phyloP scores from a whole-genome alignment of 2,329 filamentous ascomycete species.

The Arthroderma sp. region DNA sequence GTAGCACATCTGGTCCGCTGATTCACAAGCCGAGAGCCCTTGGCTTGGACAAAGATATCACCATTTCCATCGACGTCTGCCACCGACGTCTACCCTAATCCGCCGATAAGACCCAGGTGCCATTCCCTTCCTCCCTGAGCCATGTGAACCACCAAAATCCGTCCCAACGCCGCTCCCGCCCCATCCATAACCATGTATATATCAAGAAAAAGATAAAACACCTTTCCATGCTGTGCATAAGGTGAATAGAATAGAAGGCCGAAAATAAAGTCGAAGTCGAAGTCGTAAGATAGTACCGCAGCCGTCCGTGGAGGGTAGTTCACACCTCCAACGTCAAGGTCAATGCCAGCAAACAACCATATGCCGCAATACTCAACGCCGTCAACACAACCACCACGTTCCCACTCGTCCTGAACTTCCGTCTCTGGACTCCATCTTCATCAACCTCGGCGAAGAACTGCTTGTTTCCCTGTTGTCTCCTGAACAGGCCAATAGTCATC shows the following conservation, averaged over 20 bases:
- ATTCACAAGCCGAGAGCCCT: not conserved
- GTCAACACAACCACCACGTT: slow-evolving; percentile 54
- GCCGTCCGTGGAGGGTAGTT: not conserved
- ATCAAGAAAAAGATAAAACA: not conserved
- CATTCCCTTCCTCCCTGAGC: not conserved
- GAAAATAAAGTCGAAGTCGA: not conserved
- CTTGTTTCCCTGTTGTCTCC: slow-evolving; percentile 79
- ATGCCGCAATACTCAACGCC: slow-evolving; percentile 50
- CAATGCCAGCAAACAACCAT: slow-evolving; percentile 47
- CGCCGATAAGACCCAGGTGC: not conserved
- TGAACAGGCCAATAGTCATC: slow-evolving; percentile 68
- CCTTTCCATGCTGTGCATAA: not conserved
- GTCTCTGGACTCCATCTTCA: slow-evolving; percentile 48
- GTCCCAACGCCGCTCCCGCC: not conserved
- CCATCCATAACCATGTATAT: not conserved
- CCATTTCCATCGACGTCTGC: not conserved
- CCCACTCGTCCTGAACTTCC: slow-evolving; percentile 53
- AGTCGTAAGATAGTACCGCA: not conserved
- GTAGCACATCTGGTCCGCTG: not conserved
- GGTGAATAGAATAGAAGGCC: not conserved
- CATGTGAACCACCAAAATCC: not conserved
- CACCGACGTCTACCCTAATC: not conserved
- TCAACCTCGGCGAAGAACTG: slow-evolving; percentile 65
- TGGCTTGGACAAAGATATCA: not conserved
- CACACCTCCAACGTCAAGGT: slow-evolving; percentile 35